Evolutionary conservation across 176 grass and related monocot species (phyloP), one percentile per base, ranked within the genome.

Genomic region (Lolium rigidum): DNA sequence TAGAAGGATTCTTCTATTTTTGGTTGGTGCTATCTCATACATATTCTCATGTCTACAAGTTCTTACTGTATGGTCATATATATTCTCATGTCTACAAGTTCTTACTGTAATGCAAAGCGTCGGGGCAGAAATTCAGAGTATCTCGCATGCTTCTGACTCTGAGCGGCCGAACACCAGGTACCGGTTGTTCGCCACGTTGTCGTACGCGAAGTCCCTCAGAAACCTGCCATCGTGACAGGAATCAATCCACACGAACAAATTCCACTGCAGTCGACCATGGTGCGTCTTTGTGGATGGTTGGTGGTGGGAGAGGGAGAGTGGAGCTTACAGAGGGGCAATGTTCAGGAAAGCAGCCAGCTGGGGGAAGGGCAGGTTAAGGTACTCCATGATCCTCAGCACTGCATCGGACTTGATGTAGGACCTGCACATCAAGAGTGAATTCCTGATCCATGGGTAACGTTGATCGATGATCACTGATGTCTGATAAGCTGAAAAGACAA

Each of bases 321-420:
- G 50, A 56, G 54, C 96, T 92, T 92, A 95, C 96, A 90, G 71
- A 74, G 96, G 96, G 38, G 82, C 57, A 10, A 92, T 80, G 58
- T 92, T 92, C 41, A 92, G 81, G 77, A 95, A 89, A 65, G 86
- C 41, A 28, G 97, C 94, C 20, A 94, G 88, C 63, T 95, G 92
- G 9, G 92, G 97, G 61, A 98, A 98, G 7, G 94, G 97, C 78
- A 90, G 74, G 76, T 90, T 88, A 26, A 98, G 94, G 70, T 95
- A 89, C 90, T 92, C 94, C 94, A 98, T 92, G 86, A 98, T 98
- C 86, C 82, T 92, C 70, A 98, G 75, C 76, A 95, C 97, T 4
- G 97, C 97, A 56, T 98, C 97, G 5, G 97, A 98, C 80, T 98
- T 98, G 88, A 91, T 91, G 87, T 91, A 98, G 7, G 93, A 94